Conservation (phyloP, 805 yeast genomes). For the Blastobotrys chiropterorum region DNA sequence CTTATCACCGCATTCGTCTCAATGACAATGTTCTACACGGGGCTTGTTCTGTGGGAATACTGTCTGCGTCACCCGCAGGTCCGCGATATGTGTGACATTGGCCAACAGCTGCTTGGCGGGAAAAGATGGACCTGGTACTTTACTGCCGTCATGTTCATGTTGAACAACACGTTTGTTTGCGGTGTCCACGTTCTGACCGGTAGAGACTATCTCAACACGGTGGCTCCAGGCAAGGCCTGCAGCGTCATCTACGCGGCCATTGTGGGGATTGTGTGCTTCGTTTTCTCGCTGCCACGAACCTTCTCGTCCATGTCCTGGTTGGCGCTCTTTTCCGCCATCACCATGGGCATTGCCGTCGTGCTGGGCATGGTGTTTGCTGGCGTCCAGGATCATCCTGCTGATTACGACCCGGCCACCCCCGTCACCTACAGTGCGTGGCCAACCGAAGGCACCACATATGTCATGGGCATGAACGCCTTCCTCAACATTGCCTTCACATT, state of each 20-base stretch:
- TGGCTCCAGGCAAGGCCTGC: conserved; percentile 44
- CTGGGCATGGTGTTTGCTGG: conserved; percentile 50
- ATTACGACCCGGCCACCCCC: conserved; percentile 34
- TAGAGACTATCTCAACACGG: conserved; percentile 52
- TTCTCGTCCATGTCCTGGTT: conserved; percentile 46
- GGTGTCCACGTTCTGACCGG: conserved; percentile 57
- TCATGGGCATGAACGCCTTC: conserved; percentile 48
- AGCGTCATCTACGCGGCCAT: conserved; percentile 49
- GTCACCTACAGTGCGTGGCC: conserved; percentile 47
- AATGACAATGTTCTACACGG: conserved; percentile 48
- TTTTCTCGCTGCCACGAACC: conserved; percentile 52
- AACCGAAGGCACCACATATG: conserved; percentile 45
- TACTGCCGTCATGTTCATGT: conserved; percentile 48
- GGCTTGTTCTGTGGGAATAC: conserved; percentile 48
- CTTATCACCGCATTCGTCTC: conserved; percentile 49
- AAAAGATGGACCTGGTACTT: conserved; percentile 48
- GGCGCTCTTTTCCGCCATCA: conserved; percentile 48
- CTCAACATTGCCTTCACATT: conserved; percentile 57
- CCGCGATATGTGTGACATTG: conserved; percentile 52
- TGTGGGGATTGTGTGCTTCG: conserved; percentile 42
- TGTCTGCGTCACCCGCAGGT: conserved; percentile 49
- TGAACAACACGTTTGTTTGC: conserved; percentile 52
- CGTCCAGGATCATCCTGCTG: conserved; percentile 43
- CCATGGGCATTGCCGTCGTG: conserved; percentile 53
- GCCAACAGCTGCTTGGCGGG: conserved; percentile 50